Conservation (phyloP, 148 eudicot species). For the Amaranthus hypochondriacus region DNA sequence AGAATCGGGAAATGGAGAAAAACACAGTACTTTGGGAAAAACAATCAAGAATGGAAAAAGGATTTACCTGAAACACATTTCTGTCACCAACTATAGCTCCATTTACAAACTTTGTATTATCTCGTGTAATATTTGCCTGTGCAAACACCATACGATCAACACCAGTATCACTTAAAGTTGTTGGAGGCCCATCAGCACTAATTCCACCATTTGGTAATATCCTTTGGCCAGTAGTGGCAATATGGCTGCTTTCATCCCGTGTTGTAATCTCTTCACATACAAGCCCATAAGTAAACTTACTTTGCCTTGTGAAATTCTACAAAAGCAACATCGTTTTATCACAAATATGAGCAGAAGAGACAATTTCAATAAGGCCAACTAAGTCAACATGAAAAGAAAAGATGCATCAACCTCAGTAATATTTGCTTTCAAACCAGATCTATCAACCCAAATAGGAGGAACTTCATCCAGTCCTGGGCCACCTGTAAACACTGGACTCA, state of each 20-base stretch:
- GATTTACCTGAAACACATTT: constrained; percentile 85
- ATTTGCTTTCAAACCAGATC: constrained; percentile 79
- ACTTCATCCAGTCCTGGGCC: constrained; percentile 97
- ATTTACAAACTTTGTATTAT: constrained; percentile 90
- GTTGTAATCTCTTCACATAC: constrained; percentile 93
- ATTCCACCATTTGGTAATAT: constrained; percentile 89
- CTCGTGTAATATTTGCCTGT: constrained; percentile 92
- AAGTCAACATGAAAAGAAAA: constrained; percentile 3
- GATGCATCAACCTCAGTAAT: constrained; percentile 67
- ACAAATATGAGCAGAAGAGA: background rate
- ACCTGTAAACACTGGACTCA: constrained; percentile 94
- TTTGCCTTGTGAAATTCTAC: constrained; percentile 85
- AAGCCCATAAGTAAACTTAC: constrained; percentile 93
- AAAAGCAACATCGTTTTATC: constrained; percentile 10
- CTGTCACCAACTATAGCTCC: constrained; percentile 95
- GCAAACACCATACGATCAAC: constrained; percentile 83
- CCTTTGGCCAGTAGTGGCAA: constrained; percentile 76
- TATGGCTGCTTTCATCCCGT: constrained; percentile 82
- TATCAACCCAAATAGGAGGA: constrained; percentile 95
- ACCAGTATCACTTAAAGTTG: constrained; percentile 95
- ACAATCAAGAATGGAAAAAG: background rate
- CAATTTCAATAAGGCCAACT: background rate
- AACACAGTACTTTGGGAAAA: background rate
- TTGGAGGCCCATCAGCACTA: constrained; percentile 97
- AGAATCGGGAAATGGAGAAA: too few relatives aligned